These are phyloP conservation scores for Psophocarpus tetragonolobus DNA, from an alignment of 306 rosid genomes.

Conservation along the genomic window DNA sequence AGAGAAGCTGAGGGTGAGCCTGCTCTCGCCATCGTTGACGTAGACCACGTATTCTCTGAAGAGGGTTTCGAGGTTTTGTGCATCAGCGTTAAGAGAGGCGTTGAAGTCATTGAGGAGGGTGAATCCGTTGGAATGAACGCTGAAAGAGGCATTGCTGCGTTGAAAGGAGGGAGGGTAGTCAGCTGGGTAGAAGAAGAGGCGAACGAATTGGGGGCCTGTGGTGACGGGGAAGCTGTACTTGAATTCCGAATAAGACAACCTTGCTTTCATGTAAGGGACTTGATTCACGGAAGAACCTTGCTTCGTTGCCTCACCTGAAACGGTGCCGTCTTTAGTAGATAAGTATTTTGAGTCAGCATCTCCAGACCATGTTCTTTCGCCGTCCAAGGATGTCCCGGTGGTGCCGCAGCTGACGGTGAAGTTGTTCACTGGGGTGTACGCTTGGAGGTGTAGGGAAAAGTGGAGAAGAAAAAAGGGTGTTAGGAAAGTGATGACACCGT, in stretches of 20 bases:
- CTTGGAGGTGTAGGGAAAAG: not conserved
- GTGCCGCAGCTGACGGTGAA: constrained; percentile 47
- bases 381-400: constrained; percentile 29
- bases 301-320: not conserved
- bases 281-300: constrained; percentile 7
- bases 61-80: not conserved
- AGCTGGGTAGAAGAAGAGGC: constrained; percentile 46
- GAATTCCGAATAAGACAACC: constrained; percentile 45
- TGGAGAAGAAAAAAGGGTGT: not conserved
- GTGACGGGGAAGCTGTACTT: constrained; percentile 49
- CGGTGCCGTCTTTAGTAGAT: not conserved
- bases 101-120: constrained; percentile 46
- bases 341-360: constrained; percentile 37
- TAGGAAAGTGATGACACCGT: not conserved
- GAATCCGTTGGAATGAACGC: constrained; percentile 32
- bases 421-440: constrained; percentile 31
- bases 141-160: constrained; percentile 33
- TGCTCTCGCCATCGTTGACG: constrained; percentile 28
- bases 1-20: constrained; percentile 45
- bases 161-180: constrained; percentile 6
- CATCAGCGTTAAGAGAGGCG: constrained; percentile 36
- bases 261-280: constrained; percentile 31
- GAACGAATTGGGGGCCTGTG: constrained; percentile 42
- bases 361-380: constrained; percentile 35
- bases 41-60: constrained; percentile 48